A percentile compares a stretch with the other conserved stretches of the same genome.
Evolutionary conservation across 108 stramenopile genomes (phyloP).

Genomic region (Nitzschia sp.): DNA sequence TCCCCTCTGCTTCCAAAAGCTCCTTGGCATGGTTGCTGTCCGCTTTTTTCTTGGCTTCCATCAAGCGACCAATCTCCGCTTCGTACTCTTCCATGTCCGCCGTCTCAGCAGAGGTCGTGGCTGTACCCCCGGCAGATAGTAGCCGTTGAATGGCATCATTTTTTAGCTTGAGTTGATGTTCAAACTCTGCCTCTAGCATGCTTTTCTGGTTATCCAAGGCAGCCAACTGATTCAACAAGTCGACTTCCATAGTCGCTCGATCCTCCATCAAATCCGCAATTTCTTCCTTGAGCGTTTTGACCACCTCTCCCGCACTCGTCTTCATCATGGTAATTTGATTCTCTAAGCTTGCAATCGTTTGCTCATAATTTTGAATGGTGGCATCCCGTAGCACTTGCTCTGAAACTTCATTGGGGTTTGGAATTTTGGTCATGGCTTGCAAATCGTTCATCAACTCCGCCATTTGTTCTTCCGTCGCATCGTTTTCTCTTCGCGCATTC

Average conservation of each 20-base stretch:
- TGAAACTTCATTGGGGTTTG: conserved; percentile 2
- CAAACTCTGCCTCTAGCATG: conserved; percentile 12
- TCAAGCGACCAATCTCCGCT: conserved; percentile 11
- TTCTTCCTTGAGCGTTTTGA: conserved; percentile 75
- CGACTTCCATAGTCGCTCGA: conserved; percentile 53
- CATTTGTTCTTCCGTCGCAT: conserved; percentile 49
- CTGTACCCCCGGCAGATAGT: background rate
- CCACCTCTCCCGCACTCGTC: conserved; percentile 62
- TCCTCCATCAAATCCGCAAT: conserved; percentile 72
- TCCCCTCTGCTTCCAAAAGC: conserved; percentile 18
- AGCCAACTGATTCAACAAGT: conserved; percentile 67
- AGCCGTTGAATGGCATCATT: conserved; percentile 22
- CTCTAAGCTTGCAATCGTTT: conserved; percentile 44
- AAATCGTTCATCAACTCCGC: conserved; percentile 38
- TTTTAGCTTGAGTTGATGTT: conserved; percentile 16
- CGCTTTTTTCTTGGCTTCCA: conserved; percentile 2
- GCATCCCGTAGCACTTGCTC: conserved; percentile 9
- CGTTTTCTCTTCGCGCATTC: conserved; percentile 41
- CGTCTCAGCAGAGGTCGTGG: background rate
- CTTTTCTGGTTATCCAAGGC: conserved; percentile 51
- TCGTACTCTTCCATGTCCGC: conserved; percentile 20
- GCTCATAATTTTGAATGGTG: conserved; percentile 25
- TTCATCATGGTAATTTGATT: conserved; percentile 67
- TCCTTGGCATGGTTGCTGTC: background rate
- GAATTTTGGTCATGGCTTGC: conserved; percentile 13